phyloP scores from a whole-genome alignment of 2,329 filamentous ascomycete genomes.

The Nannizziopsis barbatae region DNA sequence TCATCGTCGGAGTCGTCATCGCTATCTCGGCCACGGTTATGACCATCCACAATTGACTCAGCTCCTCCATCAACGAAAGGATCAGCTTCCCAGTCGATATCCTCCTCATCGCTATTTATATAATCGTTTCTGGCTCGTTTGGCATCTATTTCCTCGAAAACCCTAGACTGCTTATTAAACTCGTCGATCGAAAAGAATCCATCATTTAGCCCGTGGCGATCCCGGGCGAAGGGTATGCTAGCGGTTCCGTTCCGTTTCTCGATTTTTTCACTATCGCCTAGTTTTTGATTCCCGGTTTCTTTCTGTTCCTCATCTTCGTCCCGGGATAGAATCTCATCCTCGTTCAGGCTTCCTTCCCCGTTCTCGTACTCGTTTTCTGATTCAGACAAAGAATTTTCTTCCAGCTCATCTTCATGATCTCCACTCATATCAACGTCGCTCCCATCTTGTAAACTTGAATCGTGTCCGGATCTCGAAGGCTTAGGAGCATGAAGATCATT shows the following conservation, averaged over 20 bases:
- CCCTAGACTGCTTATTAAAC: conserved; percentile 89
- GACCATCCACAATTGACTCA: conserved; percentile 25
- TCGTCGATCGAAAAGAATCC: conserved; percentile 97
- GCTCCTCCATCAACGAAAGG: conserved; percentile 45
- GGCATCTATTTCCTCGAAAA: conserved; percentile 69
- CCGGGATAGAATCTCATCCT: background rate
- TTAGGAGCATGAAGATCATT: conserved; percentile 1
- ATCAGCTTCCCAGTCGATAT: conserved; percentile 78
- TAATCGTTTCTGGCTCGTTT: conserved; percentile 64
- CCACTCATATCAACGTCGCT: conserved; percentile 9
- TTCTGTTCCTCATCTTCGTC: conserved; percentile 8
- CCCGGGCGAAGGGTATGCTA: conserved; percentile 24
- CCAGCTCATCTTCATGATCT: conserved; percentile 13
- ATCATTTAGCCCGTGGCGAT: conserved; percentile 81
- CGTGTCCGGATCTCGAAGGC: background rate
- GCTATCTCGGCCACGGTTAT: conserved; percentile 49
- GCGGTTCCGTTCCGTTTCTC: conserved; percentile 20
- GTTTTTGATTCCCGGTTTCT: conserved; percentile 20
- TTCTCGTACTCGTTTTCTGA: conserved; percentile 19
- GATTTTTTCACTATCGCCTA: conserved; percentile 21
- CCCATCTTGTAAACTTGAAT: conserved; percentile 20
- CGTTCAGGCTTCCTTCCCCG: conserved; percentile 12
- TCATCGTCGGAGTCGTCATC: conserved; percentile 63
- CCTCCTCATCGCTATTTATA: conserved; percentile 61
- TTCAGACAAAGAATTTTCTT: background rate